Evolutionary conservation across 305 asterid species (phyloP), one percentile per base, ranked within the genome.

Genomic region (Fraxinus sp.): DNA sequence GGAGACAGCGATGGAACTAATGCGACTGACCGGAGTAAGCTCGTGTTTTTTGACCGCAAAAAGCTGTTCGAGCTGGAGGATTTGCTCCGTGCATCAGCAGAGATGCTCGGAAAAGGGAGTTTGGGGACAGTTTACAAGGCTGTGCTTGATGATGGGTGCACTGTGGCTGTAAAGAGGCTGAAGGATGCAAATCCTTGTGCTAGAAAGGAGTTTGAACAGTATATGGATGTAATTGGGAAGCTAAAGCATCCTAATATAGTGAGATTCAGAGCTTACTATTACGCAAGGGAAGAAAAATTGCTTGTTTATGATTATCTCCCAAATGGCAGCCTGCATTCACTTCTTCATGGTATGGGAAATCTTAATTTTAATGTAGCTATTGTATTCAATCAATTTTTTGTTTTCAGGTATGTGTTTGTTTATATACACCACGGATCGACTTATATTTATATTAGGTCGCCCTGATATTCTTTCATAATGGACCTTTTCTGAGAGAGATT

Each of bases 221-320:
- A 93, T 22, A 94, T 93, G 98, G 94, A 93, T 84, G 96, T 93
- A 7, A 91, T 94, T 81, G 98, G 98, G 80, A 94, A 90, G 89
- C 90, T 94, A 77, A 90, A 87, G 70, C 97, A 94, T 88, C 93
- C 90, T 3, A 93, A 94, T 83, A 87, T 94, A 36, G 97, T 94
- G 10, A 89, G 88, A 76, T 92, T 94, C 66, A 89, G 97, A 87
- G 98, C 96, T 79, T 93, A 91, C 64, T 94, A 92, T 78, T 94
- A 93, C 81, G 98, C 98, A 0, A 92, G 94, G 87, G 94, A 94
- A 84, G 98, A 94, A 85, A 94, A 94, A 80, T 70, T 94, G 87
- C 92, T 94, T 4, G 93, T 94, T 11, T 93, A 91, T 82, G 98
- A 94, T 79, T 91, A 89, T 82, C 85, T 94, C 62, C 95, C 98